A percentile compares a stretch with the other conserved stretches of the same genome.
Evolutionary conservation across 306 rosid genomes (phyloP).

Genomic region (Canavalia gladiata): DNA sequence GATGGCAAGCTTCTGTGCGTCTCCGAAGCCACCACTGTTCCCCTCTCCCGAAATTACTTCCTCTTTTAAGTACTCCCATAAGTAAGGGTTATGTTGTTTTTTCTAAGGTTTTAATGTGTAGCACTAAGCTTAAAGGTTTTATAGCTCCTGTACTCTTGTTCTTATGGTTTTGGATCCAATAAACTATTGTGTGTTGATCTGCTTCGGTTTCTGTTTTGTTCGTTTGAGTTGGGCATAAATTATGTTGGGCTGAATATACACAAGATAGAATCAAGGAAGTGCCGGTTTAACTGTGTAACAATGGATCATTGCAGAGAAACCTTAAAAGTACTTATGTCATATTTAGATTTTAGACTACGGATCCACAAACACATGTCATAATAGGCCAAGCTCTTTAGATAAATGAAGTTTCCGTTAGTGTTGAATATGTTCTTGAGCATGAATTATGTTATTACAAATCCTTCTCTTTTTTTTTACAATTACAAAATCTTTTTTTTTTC

Average conservation of each 20-base stretch:
- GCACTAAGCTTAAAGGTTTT: background rate
- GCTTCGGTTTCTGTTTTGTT: background rate
- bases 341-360: too few relatives aligned
- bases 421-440: too few relatives aligned
- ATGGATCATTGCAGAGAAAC: too few relatives aligned
- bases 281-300: background rate
- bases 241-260: background rate
- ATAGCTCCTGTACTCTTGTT: background rate
- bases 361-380: too few relatives aligned
- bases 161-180: background rate
- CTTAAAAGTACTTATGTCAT: too few relatives aligned
- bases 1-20: slow-evolving; percentile 80
- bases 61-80: slow-evolving; percentile 56
- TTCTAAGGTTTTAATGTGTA: background rate
- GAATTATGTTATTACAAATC: too few relatives aligned
- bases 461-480: too few relatives aligned
- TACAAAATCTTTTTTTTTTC: too few relatives aligned
- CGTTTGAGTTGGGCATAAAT: background rate
- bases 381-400: too few relatives aligned
- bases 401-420: too few relatives aligned
- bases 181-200: background rate
- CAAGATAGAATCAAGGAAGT: background rate
- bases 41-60: slow-evolving; percentile 86
- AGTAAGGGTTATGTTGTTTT: background rate
- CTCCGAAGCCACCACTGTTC: slow-evolving; percentile 69